Base-by-base conservation (phyloP, 73 alveolate species). In the Paramecium bursaria region DNA sequence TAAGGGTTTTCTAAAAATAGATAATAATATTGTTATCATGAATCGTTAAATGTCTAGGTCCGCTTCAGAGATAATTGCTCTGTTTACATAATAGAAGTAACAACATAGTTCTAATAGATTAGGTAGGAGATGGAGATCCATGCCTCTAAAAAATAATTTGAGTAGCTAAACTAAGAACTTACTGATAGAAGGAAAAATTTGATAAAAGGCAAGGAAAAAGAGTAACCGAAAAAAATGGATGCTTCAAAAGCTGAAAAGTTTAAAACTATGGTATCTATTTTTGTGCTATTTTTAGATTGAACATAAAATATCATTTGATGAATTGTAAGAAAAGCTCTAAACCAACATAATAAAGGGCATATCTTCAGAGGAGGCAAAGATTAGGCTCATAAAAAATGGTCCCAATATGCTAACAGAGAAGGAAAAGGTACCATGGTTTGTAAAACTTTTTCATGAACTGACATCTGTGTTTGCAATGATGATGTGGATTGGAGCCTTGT, bases 401-500 rank as follows among this genome's bases (percentile, higher is more conserved):
- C 88, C 77, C 11, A 94, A 94, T 75, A 48, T 74, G 29, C 86
- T 94, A 51, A 86, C 96, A 9, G 98, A 94, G 51, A 92, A 90
- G 90, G 88, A 92, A 57, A 74, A 87, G 47, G 55, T 75, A 7
- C 98, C 97, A 7, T 87, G 95, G 93, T 90, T 86, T 48, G 29
- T 89, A 42, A 82, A 49, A 54, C 86, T 94, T 67, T 26, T 94
- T 31, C 90, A 88, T 60, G 94, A 87, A 82, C 50, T 92, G 86
- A 94, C 97, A 11, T 91, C 94, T 3, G 86, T 93, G 57, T 94
- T 94, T 87, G 87, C 92, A 61, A 54, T 87, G 23, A 87, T 94
- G 74, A 89, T 94, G 57, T 92, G 96, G 95, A 48, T 88, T 25
- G 98, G 97, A 74, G 86, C 95, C 27, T 33, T 74, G n/a, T 75